Evolutionary conservation across 2,329 filamentous ascomycete genomes (phyloP), one percentile per base, ranked within the genome.

Genomic region (Nemania abortiva): DNA sequence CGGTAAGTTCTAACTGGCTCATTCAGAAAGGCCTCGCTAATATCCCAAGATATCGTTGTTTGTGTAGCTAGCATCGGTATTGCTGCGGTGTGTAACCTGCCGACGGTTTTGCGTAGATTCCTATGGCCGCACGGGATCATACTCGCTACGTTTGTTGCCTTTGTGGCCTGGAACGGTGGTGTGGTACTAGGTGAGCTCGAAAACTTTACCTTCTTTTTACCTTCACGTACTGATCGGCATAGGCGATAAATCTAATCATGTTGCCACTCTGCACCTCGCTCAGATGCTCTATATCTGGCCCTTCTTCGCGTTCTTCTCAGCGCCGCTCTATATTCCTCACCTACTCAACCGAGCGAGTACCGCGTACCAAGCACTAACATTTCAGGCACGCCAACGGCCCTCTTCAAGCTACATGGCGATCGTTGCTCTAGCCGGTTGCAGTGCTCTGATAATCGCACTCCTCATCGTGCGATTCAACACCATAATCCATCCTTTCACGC

Each of bases 231-330:
- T 83, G 63, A 83, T 65, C 0, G 11, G 24, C 24, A 3, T 65
- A 94, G 93, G 95, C 45, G 96, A 99, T 81, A 98, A 98, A 82
- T 91, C 93, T 29, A 98, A 97, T 77, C 96, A 99, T 77, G 86
- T 96, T 37, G 94, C 95, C 0, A 96, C 94, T 0, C 83, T 98
- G 13, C 95, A 99, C 77, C 82, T 96, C 5, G 88, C 95, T 0
- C 96, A 99, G 81, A 92, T 99, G 88, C 90, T 98, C 20, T 99
- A 99, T 77, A 91, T 98, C 73, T 97, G 94, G 92, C 91, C 95
- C 0, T 92, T 97, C 70, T 90, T 97, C 66, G 83, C 89, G 42
- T 97, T 98, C 82, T 98, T 98, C 83, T 97, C 95, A 0, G 88
- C 90, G 57, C 95, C 96, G 0, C 84, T 98, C 0, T 81, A 95